Conservation (phyloP, 805 yeast genomes). For the Starmerella floricola region DNA sequence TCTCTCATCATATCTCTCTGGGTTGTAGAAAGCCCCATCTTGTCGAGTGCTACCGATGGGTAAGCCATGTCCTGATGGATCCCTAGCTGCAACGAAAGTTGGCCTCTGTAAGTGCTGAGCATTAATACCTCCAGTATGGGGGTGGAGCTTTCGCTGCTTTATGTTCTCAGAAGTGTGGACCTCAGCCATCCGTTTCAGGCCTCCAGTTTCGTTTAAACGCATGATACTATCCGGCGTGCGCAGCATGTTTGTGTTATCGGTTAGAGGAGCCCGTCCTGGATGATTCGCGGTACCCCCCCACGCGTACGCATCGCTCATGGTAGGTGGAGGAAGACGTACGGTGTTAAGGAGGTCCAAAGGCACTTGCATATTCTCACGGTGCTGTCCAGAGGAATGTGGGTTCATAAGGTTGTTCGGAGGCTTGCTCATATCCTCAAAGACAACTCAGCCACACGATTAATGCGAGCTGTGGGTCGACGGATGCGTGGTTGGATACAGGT, state of each 20-base stretch:
- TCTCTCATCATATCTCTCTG: background rate
- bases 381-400: too few relatives aligned
- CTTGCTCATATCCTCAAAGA: too few relatives aligned
- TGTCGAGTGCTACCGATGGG: too few relatives aligned
- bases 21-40: too few relatives aligned
- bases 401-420: too few relatives aligned
- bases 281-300: background rate
- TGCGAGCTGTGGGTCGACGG: too few relatives aligned
- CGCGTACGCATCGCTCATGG: conserved; percentile 3
- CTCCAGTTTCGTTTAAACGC: conserved; percentile 5
- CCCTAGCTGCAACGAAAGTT: too few relatives aligned
- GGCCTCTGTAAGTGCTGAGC: background rate
- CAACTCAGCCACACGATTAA: too few relatives aligned
- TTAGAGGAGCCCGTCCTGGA: background rate
- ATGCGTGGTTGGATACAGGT: too few relatives aligned
- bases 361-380: too few relatives aligned
- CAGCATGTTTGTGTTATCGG: conserved; percentile 11
- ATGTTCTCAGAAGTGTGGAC: background rate
- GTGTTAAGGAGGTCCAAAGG: conserved; percentile 5
- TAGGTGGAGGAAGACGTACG: conserved; percentile 19
- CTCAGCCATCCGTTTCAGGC: conserved; percentile 1
- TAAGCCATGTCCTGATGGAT: too few relatives aligned
- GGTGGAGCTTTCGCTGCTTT: background rate
- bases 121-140: background rate
- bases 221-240: conserved; percentile 18